Evolutionary conservation across 495 filamentous ascomycete genomes (phyloP), one percentile per base, ranked within the genome.

Genomic region (Hypoxylon intermedium): DNA sequence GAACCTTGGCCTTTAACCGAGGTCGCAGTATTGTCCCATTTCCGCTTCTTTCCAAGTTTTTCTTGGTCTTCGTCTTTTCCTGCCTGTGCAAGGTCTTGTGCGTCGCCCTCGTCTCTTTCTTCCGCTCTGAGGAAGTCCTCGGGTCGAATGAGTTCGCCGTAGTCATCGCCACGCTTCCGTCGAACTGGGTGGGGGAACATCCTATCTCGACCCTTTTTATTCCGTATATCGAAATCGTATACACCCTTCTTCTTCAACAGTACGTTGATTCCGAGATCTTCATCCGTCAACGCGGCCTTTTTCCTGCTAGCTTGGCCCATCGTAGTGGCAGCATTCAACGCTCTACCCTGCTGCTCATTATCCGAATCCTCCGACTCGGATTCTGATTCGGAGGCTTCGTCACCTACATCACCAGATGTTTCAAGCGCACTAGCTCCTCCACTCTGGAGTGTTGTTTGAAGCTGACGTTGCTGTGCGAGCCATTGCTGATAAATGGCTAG

Each of bases 41-140:
- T 92, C 40, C 94, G 83, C 73, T 98, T 98, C 77, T 93, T 92
- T 18, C 95, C 95, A 30, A 97, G 81, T 28, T 84, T 83, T 20
- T 85, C 88, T 59, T 90, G 77, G 12, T 71, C 72, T 18, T 75
- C 68, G 18, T 61, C 74, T 54, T 68, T 77, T 46, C 75, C 73
- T 65, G 56, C 53, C 62, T 83, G 74, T 30, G 77, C 76, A 51
- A 77, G 62, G 40, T 84, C 80, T 49, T 81, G 82, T 44, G 76
- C 85, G 44, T 93, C 90, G 13, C 86, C 84, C 47, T 95, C 91
- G 57, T 96, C 92, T 19, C 88, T 82, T 73, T 98, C 94, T 66
- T 98, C 94, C 0, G 92, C 93, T 40, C 93, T 82, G n/a, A 97
- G 79, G 67, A 91, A 98, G 33, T 97, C 94, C 53, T 98, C 94